Conservation (phyloP, 1,284 basidiomycete species). For the Tylopilus sp. region DNA sequence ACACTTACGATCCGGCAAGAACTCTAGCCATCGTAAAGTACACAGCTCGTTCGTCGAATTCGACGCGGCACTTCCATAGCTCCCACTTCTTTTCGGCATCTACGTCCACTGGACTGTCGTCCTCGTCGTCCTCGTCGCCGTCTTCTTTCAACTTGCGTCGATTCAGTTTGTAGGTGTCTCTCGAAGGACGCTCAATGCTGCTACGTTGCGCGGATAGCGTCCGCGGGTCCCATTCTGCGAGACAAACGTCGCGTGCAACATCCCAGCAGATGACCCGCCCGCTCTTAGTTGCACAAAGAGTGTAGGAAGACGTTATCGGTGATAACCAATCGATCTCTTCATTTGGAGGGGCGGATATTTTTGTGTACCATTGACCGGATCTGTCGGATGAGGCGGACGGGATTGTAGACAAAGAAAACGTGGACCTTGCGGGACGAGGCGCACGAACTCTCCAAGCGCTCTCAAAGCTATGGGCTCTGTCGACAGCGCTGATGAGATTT, state of each 20-base stretch:
- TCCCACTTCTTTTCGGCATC: constrained; percentile 49
- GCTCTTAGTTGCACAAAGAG: constrained; percentile 64
- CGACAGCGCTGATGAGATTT: constrained; percentile 55
- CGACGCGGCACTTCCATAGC: constrained; percentile 70
- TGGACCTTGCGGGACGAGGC: constrained; percentile 42
- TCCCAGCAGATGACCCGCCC: constrained; percentile 77
- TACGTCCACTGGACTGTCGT: neutral
- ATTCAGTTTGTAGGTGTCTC: constrained; percentile 12
- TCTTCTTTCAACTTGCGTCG: constrained; percentile 11
- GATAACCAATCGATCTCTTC: constrained; percentile 72
- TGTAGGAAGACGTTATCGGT: constrained; percentile 68
- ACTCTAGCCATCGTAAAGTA: constrained; percentile 71
- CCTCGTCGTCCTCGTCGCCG: constrained; percentile 6
- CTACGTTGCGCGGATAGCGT: constrained; percentile 15
- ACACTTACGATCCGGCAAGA: constrained; percentile 47
- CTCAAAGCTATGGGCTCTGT: constrained; percentile 57
- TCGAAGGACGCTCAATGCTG: constrained; percentile 4
- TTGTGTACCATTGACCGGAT: constrained; percentile 49
- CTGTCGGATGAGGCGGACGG: constrained; percentile 17
- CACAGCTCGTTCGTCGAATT: constrained; percentile 63
- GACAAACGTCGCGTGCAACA: constrained; percentile 50
- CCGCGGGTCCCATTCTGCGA: constrained; percentile 61
- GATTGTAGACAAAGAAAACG: constrained; percentile 26
- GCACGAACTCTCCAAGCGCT: constrained; percentile 55
- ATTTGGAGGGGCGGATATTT: constrained; percentile 55